Conservation (phyloP, 805 yeast species). For the Pichia membranifaciens region DNA sequence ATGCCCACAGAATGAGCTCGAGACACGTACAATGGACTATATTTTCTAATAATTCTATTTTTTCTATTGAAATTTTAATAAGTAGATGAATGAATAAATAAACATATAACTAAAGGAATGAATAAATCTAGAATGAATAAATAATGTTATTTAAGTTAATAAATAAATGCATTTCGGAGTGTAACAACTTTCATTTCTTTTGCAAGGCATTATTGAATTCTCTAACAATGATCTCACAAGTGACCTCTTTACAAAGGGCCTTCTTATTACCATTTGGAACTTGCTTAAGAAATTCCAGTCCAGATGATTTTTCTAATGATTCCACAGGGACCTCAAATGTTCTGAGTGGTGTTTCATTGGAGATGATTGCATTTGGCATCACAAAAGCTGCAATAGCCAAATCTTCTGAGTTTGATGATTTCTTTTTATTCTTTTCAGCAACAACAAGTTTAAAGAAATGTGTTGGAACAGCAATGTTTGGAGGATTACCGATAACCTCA, state of each 20-base stretch:
- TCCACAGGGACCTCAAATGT: conserved; percentile 84
- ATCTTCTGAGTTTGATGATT: conserved; percentile 32
- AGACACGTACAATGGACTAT: no score
- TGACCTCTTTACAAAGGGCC: conserved; percentile 72
- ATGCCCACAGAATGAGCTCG: conserved; percentile 12
- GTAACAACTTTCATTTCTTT: conserved; percentile 13
- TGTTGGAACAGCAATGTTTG: conserved; percentile 94
- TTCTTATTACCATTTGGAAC: conserved; percentile 52
- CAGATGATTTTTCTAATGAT: conserved; percentile 82
- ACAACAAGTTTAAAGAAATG: conserved; percentile 90
- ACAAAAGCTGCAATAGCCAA: conserved; percentile 89
- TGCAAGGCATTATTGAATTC: conserved; percentile 56
- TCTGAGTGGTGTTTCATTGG: conserved; percentile 63
- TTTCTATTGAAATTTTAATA: neutral
- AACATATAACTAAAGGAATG: neutral
- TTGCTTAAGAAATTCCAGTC: conserved; percentile 70
- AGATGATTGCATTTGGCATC: conserved; percentile 77
- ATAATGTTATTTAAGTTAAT: conserved; percentile 1
- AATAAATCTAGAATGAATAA: neutral
- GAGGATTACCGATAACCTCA: conserved; percentile 95
- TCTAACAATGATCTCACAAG: conserved; percentile 74
- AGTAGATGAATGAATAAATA: neutral
- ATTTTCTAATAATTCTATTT: neutral
- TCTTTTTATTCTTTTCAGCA: conserved; percentile 55
- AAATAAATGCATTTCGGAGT: neutral